phyloP scores from a whole-genome alignment of 208 protist genomes.

The Leishmania amazonensis region DNA sequence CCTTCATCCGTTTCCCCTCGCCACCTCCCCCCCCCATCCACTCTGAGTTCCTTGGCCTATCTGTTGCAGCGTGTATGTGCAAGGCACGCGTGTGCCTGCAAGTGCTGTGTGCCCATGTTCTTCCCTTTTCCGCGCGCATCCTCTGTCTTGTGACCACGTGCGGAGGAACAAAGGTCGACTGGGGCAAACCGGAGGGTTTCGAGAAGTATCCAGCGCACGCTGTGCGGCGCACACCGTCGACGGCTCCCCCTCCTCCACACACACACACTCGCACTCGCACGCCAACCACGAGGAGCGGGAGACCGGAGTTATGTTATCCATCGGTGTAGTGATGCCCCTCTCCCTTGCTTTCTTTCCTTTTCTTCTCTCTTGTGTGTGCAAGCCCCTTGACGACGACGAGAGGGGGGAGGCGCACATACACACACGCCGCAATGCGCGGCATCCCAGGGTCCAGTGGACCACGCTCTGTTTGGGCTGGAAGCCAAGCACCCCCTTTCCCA shows the following conservation, averaged over 20 bases:
- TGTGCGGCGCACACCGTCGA: not conserved
- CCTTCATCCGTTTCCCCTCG: not conserved
- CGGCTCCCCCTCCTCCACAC: too few species aligned
- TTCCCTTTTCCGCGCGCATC: not conserved
- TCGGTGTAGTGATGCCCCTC: not conserved
- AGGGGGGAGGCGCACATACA: too few species aligned
- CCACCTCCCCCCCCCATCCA: not conserved
- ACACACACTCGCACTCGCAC: not conserved
- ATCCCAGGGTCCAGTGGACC: not conserved
- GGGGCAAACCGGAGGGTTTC: not conserved
- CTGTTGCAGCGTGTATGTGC: not conserved
- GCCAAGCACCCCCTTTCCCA: too few species aligned
- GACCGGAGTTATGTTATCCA: not conserved
- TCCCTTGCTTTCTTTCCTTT: not conserved
- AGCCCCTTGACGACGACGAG: not conserved
- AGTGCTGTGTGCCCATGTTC: not conserved
- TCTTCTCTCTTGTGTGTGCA: not conserved
- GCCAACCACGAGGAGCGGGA: not conserved
- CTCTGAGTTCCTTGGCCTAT: not conserved
- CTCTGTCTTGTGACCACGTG: not conserved
- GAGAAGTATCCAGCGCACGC: not conserved
- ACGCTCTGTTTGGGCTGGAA: too few species aligned
- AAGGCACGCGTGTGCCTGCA: not conserved
- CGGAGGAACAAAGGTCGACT: not conserved
- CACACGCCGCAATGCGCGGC: not conserved